phyloP scores from a whole-genome alignment of 2,329 filamentous ascomycete genomes.

The Pseudogymnoascus pannorum region DNA sequence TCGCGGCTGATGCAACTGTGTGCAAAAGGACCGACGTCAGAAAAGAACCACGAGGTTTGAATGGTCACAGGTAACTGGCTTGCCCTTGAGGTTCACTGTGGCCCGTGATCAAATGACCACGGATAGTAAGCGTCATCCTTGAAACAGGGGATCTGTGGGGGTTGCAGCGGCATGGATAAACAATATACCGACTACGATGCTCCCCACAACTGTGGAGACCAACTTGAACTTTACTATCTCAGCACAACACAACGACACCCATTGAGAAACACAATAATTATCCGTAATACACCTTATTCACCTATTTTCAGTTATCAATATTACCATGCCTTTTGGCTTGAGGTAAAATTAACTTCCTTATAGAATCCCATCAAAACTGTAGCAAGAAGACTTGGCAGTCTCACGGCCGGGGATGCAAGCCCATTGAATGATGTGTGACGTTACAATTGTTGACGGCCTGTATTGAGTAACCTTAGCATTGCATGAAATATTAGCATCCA shows the following conservation, averaged over 20 bases:
- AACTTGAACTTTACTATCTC: neutral
- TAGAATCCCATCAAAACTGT: neutral
- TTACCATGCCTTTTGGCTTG: neutral
- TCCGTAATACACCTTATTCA: neutral
- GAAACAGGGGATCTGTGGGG: neutral
- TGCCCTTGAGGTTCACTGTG: neutral
- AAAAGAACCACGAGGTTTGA: neutral
- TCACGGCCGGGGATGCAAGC: neutral
- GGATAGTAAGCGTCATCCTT: slow-evolving; percentile 5
- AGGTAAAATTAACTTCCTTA: neutral
- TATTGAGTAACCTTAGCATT: neutral
- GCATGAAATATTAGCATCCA: neutral
- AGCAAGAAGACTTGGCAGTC: neutral
- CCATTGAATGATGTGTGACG: neutral
- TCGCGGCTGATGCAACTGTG: neutral
- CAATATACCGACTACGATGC: neutral
- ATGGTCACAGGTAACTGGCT: neutral
- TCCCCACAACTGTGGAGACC: neutral
- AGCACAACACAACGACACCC: neutral
- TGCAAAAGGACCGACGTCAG: neutral
- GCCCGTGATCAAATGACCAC: neutral
- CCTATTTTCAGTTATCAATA: neutral
- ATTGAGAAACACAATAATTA: neutral
- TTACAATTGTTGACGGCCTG: neutral
- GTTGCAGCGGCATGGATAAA: neutral